phyloP scores from a whole-genome alignment of 2,329 filamentous ascomycete species.

The Talaromyces atroroseus region DNA sequence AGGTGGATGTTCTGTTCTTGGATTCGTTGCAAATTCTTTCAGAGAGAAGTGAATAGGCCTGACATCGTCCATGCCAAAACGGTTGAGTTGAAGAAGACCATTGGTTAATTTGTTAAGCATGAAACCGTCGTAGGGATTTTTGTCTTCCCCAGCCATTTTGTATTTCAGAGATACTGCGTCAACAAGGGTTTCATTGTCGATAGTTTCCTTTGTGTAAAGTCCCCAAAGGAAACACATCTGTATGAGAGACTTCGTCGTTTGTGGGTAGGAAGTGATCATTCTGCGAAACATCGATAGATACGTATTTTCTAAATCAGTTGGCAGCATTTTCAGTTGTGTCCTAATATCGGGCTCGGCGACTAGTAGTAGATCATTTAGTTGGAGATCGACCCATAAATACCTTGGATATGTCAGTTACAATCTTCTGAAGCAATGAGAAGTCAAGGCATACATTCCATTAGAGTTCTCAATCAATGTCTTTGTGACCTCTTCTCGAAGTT shows the following conservation, averaged over 20 bases:
- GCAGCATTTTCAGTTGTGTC: conserved; percentile 7
- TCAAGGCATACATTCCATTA: conserved; percentile 6
- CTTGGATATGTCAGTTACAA: conserved; percentile 1
- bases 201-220: conserved; percentile 1
- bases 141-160: neutral
- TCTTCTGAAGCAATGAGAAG: neutral
- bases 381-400: conserved; percentile 13
- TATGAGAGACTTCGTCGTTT: conserved; percentile 2
- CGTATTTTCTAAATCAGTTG: conserved; percentile 6
- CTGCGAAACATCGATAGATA: conserved; percentile 8
- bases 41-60: conserved; percentile 12
- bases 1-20: neutral
- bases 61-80: neutral
- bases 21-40: conserved; percentile 7
- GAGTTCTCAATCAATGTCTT: conserved; percentile 9
- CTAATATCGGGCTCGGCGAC: conserved; percentile 5
- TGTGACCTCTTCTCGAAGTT: conserved; percentile 1
- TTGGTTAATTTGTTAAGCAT: neutral
- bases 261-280: conserved; percentile 8
- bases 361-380: conserved; percentile 10
- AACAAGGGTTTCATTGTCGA: neutral
- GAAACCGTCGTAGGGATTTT: neutral
- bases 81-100: conserved; percentile 2
- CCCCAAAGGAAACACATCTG: conserved; percentile 12
- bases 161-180: neutral